Evolutionary conservation across 495 filamentous ascomycete species (phyloP).

Genomic region (Bryoglossum gracile): DNA sequence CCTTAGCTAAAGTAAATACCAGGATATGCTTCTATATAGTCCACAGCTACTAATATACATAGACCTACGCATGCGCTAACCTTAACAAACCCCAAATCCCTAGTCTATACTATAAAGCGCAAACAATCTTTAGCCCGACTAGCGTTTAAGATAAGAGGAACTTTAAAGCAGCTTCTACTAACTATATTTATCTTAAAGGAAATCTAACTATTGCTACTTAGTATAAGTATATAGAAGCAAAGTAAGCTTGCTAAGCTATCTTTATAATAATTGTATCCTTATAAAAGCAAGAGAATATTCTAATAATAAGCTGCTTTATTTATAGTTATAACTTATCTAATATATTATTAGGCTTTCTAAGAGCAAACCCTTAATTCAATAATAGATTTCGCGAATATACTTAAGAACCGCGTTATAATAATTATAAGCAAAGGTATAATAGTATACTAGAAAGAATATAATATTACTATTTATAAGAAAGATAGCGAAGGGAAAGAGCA

Average conservation of each 20-base stretch:
- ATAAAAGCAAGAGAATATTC: background rate
- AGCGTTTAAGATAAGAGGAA: background rate
- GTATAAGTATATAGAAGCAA: too few relatives aligned
- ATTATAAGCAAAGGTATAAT: constrained; percentile 8
- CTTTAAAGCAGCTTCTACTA: background rate
- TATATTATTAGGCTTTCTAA: constrained; percentile 8
- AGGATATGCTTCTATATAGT: background rate
- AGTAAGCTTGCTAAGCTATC: too few relatives aligned
- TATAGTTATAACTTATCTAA: constrained; percentile 9
- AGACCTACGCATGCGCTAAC: background rate
- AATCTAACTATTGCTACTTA: too few relatives aligned
- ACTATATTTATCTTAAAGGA: background rate
- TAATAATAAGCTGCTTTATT: background rate
- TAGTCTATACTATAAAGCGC: background rate
- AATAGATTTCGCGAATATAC: background rate
- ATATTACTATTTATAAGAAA: too few relatives aligned
- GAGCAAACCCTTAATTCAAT: constrained; percentile 3
- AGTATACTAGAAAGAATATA: constrained; percentile 6
- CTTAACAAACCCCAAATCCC: background rate
- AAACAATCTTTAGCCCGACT: background rate
- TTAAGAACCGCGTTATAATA: background rate
- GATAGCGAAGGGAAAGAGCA: too few relatives aligned
- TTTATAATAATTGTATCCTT: too few relatives aligned
- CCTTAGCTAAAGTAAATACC: background rate
- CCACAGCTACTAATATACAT: background rate